Percentiles rank a stretch among this genome's conserved stretches.
Evolutionary conservation across 2,329 filamentous ascomycete genomes (phyloP).

Genomic region (Exutisphaerella laricina): DNA sequence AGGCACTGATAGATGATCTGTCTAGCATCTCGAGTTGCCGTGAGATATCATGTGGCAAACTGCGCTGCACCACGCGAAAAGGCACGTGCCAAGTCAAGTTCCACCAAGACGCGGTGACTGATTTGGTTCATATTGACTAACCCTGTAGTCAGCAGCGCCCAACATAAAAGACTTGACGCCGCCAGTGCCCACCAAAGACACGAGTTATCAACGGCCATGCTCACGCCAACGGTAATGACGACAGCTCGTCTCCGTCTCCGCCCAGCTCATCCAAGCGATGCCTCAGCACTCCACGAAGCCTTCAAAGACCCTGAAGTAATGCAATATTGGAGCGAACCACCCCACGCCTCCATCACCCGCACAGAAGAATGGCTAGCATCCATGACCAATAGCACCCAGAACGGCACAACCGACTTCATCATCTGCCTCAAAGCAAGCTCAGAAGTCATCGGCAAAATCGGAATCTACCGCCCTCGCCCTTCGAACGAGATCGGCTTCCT

Average conservation of each 20-base stretch:
- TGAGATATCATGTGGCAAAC: not conserved
- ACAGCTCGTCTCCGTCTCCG: conserved; percentile 1
- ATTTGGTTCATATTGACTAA: not conserved
- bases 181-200: not conserved
- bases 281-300: not conserved
- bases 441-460: conserved; percentile 2
- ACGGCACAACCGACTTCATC: conserved; percentile 3
- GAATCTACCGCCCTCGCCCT: conserved; percentile 4
- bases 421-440: not conserved
- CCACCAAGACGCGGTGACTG: not conserved
- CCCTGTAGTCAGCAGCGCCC: not conserved
- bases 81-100: not conserved
- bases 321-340: conserved; percentile 4
- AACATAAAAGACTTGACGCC: not conserved
- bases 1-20: no score
- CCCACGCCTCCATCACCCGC: not conserved
- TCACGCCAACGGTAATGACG: not conserved
- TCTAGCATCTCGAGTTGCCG: not conserved
- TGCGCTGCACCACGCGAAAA: no score
- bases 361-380: conserved; percentile 1
- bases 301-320: conserved; percentile 1
- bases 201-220: not conserved
- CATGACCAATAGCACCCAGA: conserved; percentile 1
- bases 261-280: not conserved
- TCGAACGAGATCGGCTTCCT: conserved; percentile 5